A percentile compares a stretch with the other conserved stretches of the same genome.
These are phyloP conservation scores for Ascodesmis nigricans DNA, from an alignment of 495 filamentous ascomycete species.

Conservation along the genomic window DNA sequence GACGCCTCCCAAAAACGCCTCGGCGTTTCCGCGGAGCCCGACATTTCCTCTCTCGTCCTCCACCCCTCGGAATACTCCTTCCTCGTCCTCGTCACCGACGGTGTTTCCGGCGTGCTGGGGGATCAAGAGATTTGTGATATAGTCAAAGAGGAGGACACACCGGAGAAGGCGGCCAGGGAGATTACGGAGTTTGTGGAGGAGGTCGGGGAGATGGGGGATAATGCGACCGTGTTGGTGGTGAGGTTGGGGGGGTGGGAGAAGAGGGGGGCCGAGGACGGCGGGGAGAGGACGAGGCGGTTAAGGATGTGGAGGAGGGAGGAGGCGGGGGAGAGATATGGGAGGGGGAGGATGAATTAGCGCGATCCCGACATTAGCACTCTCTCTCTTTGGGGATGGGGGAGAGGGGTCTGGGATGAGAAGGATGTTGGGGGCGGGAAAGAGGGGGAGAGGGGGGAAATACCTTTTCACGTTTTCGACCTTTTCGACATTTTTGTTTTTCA, in stretches of 20 bases:
- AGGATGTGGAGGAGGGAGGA: slow-evolving; percentile 67
- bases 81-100: slow-evolving; percentile 69
- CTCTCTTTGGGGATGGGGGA: too few species aligned
- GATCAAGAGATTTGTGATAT: slow-evolving; percentile 95
- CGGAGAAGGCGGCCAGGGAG: slow-evolving; percentile 56
- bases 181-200: slow-evolving; percentile 77
- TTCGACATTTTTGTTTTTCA: too few species aligned
- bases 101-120: slow-evolving; percentile 54
- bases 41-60: slow-evolving; percentile 52
- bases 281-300: slow-evolving; percentile 70
- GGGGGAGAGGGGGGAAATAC: too few species aligned
- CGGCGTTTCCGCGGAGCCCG: slow-evolving; percentile 82
- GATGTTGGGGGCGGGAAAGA: too few species aligned
- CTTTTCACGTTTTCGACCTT: too few species aligned
- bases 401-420: too few species aligned
- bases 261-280: slow-evolving; percentile 46
- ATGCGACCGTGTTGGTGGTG: slow-evolving; percentile 85
- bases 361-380: too few species aligned
- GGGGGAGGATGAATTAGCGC: slow-evolving; percentile 33
- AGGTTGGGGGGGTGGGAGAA: slow-evolving; percentile 89
- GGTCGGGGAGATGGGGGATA: slow-evolving; percentile 61
- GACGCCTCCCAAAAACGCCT: slow-evolving; percentile 79
- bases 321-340: slow-evolving; percentile 52
- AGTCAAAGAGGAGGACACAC: slow-evolving; percentile 77
- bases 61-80: slow-evolving; percentile 67